Evolutionary conservation across 352 stramenopile genomes (phyloP).

Genomic region (Phytophthora kernoviae): DNA sequence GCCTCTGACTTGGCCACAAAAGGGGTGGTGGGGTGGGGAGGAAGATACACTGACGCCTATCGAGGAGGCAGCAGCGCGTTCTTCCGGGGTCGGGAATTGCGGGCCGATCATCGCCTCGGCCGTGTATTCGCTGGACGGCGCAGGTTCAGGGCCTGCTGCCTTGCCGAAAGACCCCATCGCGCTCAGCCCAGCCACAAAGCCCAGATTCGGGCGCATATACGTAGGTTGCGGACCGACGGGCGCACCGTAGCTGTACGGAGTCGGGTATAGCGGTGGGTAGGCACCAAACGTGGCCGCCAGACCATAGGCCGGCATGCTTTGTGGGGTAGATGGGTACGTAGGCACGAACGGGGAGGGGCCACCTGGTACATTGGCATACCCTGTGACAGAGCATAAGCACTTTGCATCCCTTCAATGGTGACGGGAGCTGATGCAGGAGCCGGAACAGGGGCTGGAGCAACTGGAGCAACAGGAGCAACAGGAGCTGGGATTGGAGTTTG

Average conservation of each 20-base stretch:
- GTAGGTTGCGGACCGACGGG: constrained; percentile 30
- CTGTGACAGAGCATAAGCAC: constrained; percentile 9
- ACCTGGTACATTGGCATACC: constrained; percentile 34
- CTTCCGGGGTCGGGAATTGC: constrained; percentile 43
- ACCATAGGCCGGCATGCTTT: constrained; percentile 44
- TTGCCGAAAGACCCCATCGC: constrained; percentile 38
- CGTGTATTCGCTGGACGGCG: constrained; percentile 26
- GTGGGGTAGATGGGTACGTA: constrained; percentile 33
- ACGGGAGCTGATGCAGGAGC: constrained; percentile 9
- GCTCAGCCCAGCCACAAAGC: constrained; percentile 42
- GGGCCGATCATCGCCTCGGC: constrained; percentile 54
- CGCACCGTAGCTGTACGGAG: constrained; percentile 45
- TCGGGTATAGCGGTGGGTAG: constrained; percentile 45
- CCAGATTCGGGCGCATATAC: constrained; percentile 39
- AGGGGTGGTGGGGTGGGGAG: constrained; percentile 12
- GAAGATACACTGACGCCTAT: constrained; percentile 23
- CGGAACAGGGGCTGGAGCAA: constrained; percentile 5
- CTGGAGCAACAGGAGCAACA: constrained; percentile 1
- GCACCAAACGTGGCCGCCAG: constrained; percentile 41
- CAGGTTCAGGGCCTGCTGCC: constrained; percentile 18
- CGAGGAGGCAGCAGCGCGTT: constrained; percentile 25
- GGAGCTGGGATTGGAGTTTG: not conserved
- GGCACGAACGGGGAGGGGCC: constrained; percentile 37
- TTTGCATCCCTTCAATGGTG: not conserved
- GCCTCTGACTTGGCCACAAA: constrained; percentile 7